Base-by-base conservation (phyloP, 2,329 filamentous ascomycete genomes). In the Colletotrichum orchidophilum region DNA sequence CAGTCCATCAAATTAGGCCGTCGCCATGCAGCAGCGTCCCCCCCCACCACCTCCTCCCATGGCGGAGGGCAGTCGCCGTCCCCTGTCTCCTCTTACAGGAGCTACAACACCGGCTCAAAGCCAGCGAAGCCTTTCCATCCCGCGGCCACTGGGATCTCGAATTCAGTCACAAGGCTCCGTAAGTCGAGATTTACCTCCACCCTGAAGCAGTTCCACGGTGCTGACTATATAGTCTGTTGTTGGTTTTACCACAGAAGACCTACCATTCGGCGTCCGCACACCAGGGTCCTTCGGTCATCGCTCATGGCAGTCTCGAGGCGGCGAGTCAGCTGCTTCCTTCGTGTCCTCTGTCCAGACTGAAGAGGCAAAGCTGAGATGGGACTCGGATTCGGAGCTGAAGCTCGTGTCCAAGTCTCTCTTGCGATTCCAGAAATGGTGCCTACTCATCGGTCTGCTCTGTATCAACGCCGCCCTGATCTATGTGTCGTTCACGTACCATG, bases 331-430 rank as follows among this genome's bases (percentile, higher is more conserved):
- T 67, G 74, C 75, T 6, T 82, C 81, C 1, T 81, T 82, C 54
- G 77, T 76, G 2, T 83, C 81, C 1, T 81, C 79, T 0, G 74
- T 83, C 8, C 70, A 74, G 12, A 81, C 82, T 42, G 81, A 83
- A 71, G 81, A 83, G 57, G 80, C 82, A 15, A 82, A 82, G 63
- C 73, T 79, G 9, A 78, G 80, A 31, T 83, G 82, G 82, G 79
- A 83, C 65, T 79, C 82, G 0, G 81, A 83, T 4, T 77, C 78
- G 6, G 82, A 83, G 58, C 80, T 83, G 46, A 81, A 81, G 59
- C 75, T 75, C 13, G 78, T 83, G 64, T 83, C 81, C 53, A 81
- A 79, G 63, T 74, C 73, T 9, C 77, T 83, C 18, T 80, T 83
- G 0, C 75, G 76, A 2, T 73, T 83, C 9, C 82, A 83, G 31